phyloP scores from a whole-genome alignment of 257 asterid genomes.

The Solanum pennellii region DNA sequence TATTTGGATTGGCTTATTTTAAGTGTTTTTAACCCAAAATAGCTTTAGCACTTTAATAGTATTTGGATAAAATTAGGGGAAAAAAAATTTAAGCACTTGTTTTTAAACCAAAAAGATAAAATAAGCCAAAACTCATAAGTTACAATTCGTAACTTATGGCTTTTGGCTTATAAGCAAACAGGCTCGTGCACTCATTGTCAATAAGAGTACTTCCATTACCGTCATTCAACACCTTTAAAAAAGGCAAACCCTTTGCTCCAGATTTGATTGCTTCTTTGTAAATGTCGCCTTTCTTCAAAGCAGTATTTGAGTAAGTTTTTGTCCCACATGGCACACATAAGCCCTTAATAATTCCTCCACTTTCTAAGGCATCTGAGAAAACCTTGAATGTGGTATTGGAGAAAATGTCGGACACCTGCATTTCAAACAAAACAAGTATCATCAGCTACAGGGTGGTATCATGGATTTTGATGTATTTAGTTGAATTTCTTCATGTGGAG shows the following conservation, averaged over 20 bases:
- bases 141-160: not conserved
- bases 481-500: not conserved
- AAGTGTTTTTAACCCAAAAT: not conserved
- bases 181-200: not conserved
- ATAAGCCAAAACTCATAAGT: not conserved
- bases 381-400: slow-evolving; percentile 72
- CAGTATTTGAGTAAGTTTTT: slow-evolving; percentile 68
- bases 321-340: slow-evolving; percentile 76
- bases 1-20: not conserved
- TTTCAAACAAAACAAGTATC: not conserved
- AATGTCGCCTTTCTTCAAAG: slow-evolving; percentile 87
- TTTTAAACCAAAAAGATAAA: not conserved
- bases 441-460: not conserved
- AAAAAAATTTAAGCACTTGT: not conserved
- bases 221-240: slow-evolving; percentile 68
- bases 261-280: slow-evolving; percentile 73
- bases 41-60: not conserved
- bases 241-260: slow-evolving; percentile 96
- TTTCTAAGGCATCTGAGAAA: slow-evolving; percentile 59
- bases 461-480: not conserved
- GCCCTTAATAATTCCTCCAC: slow-evolving; percentile 65
- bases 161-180: not conserved
- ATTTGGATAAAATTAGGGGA: not conserved
- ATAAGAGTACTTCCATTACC: slow-evolving; percentile 28
- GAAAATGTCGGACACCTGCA: slow-evolving; percentile 74